Evolutionary conservation across 805 yeast species (phyloP).

Genomic region (Starmerella sp.): DNA sequence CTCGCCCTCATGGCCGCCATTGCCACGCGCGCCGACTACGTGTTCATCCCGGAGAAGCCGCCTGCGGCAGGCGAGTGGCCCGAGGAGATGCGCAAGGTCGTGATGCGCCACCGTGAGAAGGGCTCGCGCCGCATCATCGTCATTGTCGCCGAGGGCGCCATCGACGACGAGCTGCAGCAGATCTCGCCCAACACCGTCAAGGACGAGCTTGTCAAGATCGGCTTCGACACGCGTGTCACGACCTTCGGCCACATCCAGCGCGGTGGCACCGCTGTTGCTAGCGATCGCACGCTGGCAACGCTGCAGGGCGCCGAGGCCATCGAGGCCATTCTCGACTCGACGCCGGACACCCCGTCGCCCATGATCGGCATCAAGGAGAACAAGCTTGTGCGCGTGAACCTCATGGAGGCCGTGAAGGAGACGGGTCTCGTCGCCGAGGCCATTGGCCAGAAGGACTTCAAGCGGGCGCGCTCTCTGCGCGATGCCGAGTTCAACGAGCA

Average conservation of each 20-base stretch:
- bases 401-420: conserved; percentile 78
- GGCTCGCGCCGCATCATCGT: conserved; percentile 94
- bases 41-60: conserved; percentile 90
- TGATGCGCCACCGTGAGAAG: conserved; percentile 63
- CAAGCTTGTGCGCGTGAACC: conserved; percentile 70
- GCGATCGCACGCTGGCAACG: conserved; percentile 82
- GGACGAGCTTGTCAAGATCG: conserved; percentile 69
- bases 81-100: conserved; percentile 63
- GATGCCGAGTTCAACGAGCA: conserved; percentile 82
- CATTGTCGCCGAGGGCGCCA: conserved; percentile 97
- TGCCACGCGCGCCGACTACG: conserved; percentile 90
- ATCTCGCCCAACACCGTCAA: conserved; percentile 73
- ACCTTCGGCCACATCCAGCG: conserved; percentile 96
- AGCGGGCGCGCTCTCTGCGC: conserved; percentile 73
- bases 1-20: conserved; percentile 94
- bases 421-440: conserved; percentile 89
- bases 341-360: conserved; percentile 89
- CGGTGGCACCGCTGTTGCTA: conserved; percentile 97
- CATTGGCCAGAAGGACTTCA: conserved; percentile 66
- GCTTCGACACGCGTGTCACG: conserved; percentile 89
- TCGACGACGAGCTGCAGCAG: conserved; percentile 67
- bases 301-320: conserved; percentile 97
- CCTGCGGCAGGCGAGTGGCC: conserved; percentile 66
- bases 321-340: conserved; percentile 74
- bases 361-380: conserved; percentile 85